phyloP scores from a whole-genome alignment of 768 basidiomycete species.

The Symmetrospora coprosmae region DNA sequence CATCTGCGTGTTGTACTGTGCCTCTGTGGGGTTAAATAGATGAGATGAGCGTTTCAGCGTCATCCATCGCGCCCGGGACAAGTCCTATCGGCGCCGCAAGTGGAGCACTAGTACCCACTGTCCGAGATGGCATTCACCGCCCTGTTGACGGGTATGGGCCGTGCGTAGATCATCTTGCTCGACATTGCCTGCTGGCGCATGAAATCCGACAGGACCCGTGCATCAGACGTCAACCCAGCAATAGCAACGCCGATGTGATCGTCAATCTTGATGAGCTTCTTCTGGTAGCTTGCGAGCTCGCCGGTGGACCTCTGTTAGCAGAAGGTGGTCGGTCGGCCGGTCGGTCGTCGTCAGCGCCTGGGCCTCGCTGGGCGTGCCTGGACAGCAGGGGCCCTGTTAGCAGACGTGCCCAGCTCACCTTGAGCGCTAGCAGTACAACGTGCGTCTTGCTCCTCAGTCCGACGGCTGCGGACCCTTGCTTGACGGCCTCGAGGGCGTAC shows the following conservation, averaged over 20 bases:
- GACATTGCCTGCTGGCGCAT: slow-evolving; percentile 98
- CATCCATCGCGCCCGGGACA: too few relatives aligned
- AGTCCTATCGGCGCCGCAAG: background rate
- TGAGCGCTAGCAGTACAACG: slow-evolving; percentile 76
- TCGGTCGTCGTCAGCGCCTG: too few relatives aligned
- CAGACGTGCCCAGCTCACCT: too few relatives aligned
- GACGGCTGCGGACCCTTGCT: slow-evolving; percentile 98
- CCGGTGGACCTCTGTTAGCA: slow-evolving; percentile 73
- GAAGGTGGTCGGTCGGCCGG: too few relatives aligned
- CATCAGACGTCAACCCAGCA: slow-evolving; percentile 95
- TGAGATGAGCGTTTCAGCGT: background rate
- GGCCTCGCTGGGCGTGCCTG: too few relatives aligned
- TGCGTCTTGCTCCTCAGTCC: slow-evolving; percentile 91
- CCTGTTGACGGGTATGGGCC: slow-evolving; percentile 83
- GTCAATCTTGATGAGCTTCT: slow-evolving; percentile 99
- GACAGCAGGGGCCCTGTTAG: too few relatives aligned
- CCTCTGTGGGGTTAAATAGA: slow-evolving; percentile 47
- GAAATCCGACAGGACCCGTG: slow-evolving; percentile 96
- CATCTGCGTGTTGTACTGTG: slow-evolving; percentile 96
- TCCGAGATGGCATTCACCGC: slow-evolving; percentile 88
- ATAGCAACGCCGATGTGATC: slow-evolving; percentile 99
- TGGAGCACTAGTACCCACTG: slow-evolving; percentile 47
- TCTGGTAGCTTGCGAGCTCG: slow-evolving; percentile 96
- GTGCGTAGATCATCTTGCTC: slow-evolving; percentile 85
- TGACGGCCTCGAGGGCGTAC: slow-evolving; percentile 92